Conservation (phyloP, 306 rosid genomes). For the Vigna mungo region DNA sequence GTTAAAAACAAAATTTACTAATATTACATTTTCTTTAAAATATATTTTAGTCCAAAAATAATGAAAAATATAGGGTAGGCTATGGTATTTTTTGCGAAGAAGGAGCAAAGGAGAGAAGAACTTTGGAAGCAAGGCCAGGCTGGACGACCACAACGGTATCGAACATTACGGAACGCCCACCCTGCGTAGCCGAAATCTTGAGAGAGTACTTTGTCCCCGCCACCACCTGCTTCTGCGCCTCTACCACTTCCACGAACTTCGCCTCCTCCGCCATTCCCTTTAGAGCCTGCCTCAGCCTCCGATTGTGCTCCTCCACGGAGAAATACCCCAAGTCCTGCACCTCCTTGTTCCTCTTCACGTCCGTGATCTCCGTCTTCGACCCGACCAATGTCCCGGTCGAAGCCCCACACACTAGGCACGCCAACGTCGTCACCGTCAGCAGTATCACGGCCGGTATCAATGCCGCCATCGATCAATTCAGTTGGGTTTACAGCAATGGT, state of each 20-base stretch:
- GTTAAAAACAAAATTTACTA: too few relatives aligned
- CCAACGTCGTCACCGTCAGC: neutral
- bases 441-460: slow-evolving; percentile 25
- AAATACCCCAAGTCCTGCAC: slow-evolving; percentile 74
- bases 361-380: slow-evolving; percentile 51
- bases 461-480: slow-evolving; percentile 11
- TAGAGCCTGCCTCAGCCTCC: slow-evolving; percentile 23
- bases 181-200: slow-evolving; percentile 47
- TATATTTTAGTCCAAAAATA: too few relatives aligned
- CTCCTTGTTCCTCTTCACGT: slow-evolving; percentile 66
- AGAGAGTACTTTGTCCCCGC: slow-evolving; percentile 72
- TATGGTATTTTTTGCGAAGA: neutral
- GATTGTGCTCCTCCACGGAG: slow-evolving; percentile 72
- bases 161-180: slow-evolving; percentile 30
- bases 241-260: slow-evolving; percentile 69
- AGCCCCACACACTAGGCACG: slow-evolving; percentile 10
- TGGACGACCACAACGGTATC: slow-evolving; percentile 69
- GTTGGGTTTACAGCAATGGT: too few relatives aligned
- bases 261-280: slow-evolving; percentile 37
- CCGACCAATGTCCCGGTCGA: slow-evolving; percentile 42
- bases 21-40: too few relatives aligned
- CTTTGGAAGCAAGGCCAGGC: slow-evolving; percentile 64
- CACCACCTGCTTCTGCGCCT: slow-evolving; percentile 78
- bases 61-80: too few relatives aligned
- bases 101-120: slow-evolving; percentile 64